Conservation (phyloP, 768 basidiomycete genomes). For the Phaffia australis region DNA sequence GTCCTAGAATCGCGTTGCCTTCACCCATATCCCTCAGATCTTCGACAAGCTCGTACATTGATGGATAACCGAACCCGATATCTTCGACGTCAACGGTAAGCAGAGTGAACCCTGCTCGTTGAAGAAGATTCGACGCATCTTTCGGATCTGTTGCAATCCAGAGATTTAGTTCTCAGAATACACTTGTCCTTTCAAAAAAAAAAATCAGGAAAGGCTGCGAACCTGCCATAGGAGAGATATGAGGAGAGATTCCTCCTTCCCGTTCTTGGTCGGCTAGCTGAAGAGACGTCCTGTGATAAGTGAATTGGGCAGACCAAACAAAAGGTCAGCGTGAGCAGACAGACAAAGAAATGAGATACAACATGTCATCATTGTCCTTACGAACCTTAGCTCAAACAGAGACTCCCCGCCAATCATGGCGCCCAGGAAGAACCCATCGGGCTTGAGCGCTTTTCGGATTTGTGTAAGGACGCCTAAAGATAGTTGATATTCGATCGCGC, state of each 20-base stretch:
- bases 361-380: neutral
- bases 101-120: slow-evolving; percentile 82
- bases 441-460: slow-evolving; percentile 67
- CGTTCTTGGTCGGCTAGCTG: slow-evolving; percentile 89
- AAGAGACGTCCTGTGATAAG: slow-evolving; percentile 58
- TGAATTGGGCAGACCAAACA: neutral
- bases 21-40: slow-evolving; percentile 97
- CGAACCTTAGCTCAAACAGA: slow-evolving; percentile 76
- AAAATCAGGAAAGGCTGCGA: slow-evolving; percentile 27
- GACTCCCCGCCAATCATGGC: slow-evolving; percentile 95
- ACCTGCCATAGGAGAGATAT: slow-evolving; percentile 97
- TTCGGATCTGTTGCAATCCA: slow-evolving; percentile 55
- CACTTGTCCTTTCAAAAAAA: neutral
- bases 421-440: slow-evolving; percentile 88
- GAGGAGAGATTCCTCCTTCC: slow-evolving; percentile 92
- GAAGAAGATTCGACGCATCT: slow-evolving; percentile 83
- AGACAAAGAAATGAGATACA: neutral
- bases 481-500: slow-evolving; percentile 1
- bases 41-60: slow-evolving; percentile 89
- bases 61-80: slow-evolving; percentile 77
- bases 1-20: slow-evolving; percentile 74
- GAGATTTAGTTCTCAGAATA: neutral
- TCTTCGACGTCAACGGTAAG: slow-evolving; percentile 95
- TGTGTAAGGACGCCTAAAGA: slow-evolving; percentile 66
- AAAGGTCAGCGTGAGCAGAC: neutral